A percentile compares a stretch with the other conserved stretches of the same genome.
phyloP scores from a whole-genome alignment of 768 basidiomycete species.

The Agrocybe praecox region DNA sequence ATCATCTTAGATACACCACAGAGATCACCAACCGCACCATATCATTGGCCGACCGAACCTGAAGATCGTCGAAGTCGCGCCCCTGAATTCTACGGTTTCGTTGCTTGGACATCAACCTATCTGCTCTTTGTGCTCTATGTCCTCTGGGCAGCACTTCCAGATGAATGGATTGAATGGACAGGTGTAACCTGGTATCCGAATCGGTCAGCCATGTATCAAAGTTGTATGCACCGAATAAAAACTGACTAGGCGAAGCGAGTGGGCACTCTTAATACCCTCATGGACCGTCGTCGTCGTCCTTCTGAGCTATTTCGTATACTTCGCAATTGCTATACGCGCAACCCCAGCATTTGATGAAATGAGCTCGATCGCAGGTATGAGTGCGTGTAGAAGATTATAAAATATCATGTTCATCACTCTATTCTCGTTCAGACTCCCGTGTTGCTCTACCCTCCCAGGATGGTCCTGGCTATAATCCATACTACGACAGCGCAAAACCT shows the following conservation, averaged over 20 bases:
- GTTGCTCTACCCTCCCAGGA: constrained; percentile 48
- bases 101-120: constrained; percentile 79
- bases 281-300: constrained; percentile 73
- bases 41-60: constrained; percentile 25
- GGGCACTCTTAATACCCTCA: constrained; percentile 81
- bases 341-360: constrained; percentile 74
- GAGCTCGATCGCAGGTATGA: constrained; percentile 66
- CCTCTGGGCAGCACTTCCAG: constrained; percentile 82
- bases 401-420: not conserved
- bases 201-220: constrained; percentile 46
- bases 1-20: constrained; percentile 22
- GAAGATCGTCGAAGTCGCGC: constrained; percentile 63
- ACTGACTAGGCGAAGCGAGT: constrained; percentile 56
- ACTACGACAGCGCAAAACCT: constrained; percentile 47
- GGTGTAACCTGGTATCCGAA: constrained; percentile 90
- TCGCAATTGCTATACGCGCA: constrained; percentile 68
- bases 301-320: constrained; percentile 77
- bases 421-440: constrained; percentile 51
- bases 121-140: constrained; percentile 71
- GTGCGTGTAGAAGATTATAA: not conserved
- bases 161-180: constrained; percentile 60
- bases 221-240: too few species aligned
- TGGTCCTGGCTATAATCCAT: constrained; percentile 40
- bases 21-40: constrained; percentile 25
- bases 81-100: constrained; percentile 90